phyloP scores from a whole-genome alignment of 768 basidiomycete species.

The Tulasnella sp. region DNA sequence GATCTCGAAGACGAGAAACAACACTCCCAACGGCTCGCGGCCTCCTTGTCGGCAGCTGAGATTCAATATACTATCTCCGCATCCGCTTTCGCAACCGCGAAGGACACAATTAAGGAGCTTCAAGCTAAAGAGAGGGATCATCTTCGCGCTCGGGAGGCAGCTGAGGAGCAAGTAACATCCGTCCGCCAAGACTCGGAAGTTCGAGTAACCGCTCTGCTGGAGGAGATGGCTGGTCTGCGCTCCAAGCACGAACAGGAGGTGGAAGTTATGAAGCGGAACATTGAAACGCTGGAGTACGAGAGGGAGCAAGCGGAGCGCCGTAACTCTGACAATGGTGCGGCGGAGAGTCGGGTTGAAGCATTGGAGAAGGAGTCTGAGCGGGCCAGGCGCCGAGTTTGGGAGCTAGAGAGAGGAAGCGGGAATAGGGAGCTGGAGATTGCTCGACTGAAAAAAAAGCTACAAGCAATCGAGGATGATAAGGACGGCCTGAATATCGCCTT shows the following conservation, averaged over 20 bases:
- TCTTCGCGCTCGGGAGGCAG: not conserved
- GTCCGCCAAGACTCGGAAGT: not conserved
- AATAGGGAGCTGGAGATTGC: conserved; percentile 72
- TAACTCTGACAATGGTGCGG: not conserved
- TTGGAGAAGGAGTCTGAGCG: not conserved
- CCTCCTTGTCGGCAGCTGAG: not conserved
- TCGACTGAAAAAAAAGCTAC: conserved; percentile 50
- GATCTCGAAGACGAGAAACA: not conserved
- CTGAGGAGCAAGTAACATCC: not conserved
- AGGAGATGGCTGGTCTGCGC: not conserved
- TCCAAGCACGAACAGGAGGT: not conserved
- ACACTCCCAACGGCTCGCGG: not conserved
- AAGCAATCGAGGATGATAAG: conserved; percentile 58
- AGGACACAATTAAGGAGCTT: not conserved
- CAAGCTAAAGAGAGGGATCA: not conserved
- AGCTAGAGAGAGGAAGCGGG: conserved; percentile 72
- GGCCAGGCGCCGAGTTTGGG: conserved; percentile 28
- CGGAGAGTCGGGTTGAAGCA: not conserved
- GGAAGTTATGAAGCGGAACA: not conserved
- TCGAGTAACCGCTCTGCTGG: not conserved
- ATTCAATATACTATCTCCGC: not conserved
- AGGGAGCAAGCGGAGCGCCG: not conserved
- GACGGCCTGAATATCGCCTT: conserved; percentile 83
- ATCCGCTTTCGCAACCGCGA: not conserved
- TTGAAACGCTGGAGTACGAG: not conserved